These are phyloP conservation scores for Cordia subcordata DNA, from an alignment of 257 asterid species.

Conservation along the genomic window DNA sequence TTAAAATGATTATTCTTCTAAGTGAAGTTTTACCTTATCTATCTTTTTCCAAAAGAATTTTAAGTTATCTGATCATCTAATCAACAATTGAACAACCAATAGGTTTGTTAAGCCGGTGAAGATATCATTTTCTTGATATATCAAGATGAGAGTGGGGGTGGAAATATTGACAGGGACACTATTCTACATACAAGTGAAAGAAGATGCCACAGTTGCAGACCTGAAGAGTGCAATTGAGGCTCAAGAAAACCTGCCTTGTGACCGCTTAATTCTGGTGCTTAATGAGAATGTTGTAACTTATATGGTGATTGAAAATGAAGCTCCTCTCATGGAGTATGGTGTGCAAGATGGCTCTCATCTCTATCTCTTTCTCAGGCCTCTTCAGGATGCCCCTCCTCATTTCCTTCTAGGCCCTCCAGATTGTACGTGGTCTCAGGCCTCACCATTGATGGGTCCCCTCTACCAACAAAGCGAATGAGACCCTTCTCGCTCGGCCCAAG, in stretches of 20 bases:
- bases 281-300: constrained; percentile 15
- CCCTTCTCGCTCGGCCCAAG: too few relatives aligned
- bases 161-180: constrained; percentile 57
- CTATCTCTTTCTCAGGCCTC: constrained; percentile 39
- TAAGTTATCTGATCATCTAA: too few relatives aligned
- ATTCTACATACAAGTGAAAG: constrained; percentile 40
- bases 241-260: constrained; percentile 46
- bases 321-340: constrained; percentile 40
- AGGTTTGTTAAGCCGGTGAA: too few relatives aligned
- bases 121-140: not conserved
- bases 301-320: constrained; percentile 25
- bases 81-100: too few relatives aligned
- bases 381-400: constrained; percentile 14
- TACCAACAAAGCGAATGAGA: constrained; percentile 4
- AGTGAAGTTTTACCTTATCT: too few relatives aligned
- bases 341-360: constrained; percentile 60
- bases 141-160: constrained; percentile 52
- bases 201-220: constrained; percentile 44
- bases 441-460: constrained; percentile 4
- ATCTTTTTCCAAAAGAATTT: too few relatives aligned
- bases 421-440: constrained; percentile 2
- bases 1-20: too few relatives aligned
- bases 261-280: constrained; percentile 49
- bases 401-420: constrained; percentile 20
- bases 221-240: constrained; percentile 49